phyloP scores from a whole-genome alignment of 441 rosid genomes.

The Arabidopsis hybrid region DNA sequence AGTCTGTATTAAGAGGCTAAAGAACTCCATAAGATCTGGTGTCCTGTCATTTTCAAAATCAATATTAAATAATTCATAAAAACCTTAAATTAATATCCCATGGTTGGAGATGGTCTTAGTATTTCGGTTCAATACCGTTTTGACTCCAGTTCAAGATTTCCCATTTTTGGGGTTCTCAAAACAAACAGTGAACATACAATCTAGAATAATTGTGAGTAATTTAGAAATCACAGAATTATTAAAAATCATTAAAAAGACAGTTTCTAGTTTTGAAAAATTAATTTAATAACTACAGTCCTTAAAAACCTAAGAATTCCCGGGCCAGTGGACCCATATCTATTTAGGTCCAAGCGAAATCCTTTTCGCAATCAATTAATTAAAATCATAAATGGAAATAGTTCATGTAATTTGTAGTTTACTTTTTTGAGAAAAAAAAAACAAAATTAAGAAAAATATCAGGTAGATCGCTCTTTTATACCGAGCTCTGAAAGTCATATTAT shows the following conservation, averaged over 20 bases:
- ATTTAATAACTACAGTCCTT: background rate
- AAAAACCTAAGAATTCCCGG: background rate
- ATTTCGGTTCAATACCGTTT: background rate
- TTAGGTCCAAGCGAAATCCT: background rate
- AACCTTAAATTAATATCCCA: no score
- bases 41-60: no score
- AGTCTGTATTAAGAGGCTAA: no score
- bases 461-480: background rate
- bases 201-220: background rate
- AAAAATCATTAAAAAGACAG: background rate
- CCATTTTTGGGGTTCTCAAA: background rate
- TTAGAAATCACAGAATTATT: background rate
- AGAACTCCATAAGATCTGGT: no score
- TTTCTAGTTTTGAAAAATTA: background rate
- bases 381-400: constrained; percentile 10
- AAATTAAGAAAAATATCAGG: background rate
- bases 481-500: background rate
- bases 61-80: no score
- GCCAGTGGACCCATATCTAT: constrained; percentile 1
- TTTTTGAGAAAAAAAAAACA: background rate
- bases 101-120: no score
- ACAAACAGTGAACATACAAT: background rate
- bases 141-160: background rate
- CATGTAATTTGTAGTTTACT: constrained; percentile 8
- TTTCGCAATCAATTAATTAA: background rate